Percentiles rank a stretch among this genome's conserved stretches.
Conservation (phyloP, 2,329 filamentous ascomycete genomes). For the Arthrocladium fulminans region DNA sequence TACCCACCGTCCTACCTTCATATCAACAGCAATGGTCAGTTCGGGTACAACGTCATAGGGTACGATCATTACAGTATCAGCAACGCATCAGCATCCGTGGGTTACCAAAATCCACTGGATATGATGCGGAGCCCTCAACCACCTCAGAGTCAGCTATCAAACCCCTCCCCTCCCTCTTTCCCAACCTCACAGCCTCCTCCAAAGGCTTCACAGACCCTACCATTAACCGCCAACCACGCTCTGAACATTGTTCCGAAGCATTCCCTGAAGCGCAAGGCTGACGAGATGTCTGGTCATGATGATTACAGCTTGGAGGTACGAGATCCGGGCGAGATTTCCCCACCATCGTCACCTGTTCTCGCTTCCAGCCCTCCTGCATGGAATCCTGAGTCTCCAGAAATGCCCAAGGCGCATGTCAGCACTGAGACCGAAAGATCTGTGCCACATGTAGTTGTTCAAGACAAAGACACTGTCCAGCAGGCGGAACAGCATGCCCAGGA, state of each 20-base stretch:
- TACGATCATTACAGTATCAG: not conserved
- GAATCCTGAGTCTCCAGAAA: not conserved
- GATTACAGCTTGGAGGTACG: not conserved
- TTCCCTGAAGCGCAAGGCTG: constrained; percentile 18
- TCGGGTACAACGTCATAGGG: not conserved
- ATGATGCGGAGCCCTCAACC: not conserved
- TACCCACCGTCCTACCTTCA: not conserved
- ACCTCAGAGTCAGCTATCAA: not conserved
- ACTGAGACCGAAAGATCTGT: not conserved
- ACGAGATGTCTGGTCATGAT: constrained; percentile 13
- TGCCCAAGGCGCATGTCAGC: not conserved
- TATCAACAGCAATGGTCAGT: not conserved
- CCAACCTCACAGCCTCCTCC: not conserved
- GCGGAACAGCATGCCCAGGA: too few relatives aligned
- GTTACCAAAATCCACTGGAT: not conserved
- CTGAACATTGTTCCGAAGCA: not conserved
- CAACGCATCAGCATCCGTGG: not conserved
- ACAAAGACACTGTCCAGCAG: not conserved
- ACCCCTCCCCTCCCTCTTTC: not conserved
- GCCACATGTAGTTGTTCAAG: not conserved
- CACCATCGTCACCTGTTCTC: not conserved
- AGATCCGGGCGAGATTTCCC: not conserved
- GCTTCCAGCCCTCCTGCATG: not conserved
- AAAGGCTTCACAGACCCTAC: not conserved
- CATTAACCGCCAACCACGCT: not conserved